Percentiles rank a stretch among this genome's conserved stretches.
These are phyloP conservation scores for Botrytis pseudocinerea DNA, from an alignment of 2,329 filamentous ascomycete species.

Conservation along the genomic window DNA sequence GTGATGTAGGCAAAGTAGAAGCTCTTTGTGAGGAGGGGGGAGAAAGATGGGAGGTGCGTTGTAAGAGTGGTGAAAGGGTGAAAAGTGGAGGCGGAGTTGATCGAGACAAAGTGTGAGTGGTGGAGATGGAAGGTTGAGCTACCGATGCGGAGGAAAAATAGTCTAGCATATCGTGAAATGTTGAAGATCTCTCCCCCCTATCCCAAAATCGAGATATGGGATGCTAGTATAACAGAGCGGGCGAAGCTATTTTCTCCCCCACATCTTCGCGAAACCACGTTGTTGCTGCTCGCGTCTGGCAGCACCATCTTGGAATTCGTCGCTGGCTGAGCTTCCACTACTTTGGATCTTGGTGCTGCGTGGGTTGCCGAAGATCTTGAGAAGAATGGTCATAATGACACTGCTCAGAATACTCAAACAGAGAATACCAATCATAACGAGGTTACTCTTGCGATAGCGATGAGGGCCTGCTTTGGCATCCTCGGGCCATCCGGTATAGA, in stretches of 20 bases:
- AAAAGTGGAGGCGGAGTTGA: not conserved
- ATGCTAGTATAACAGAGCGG: not conserved
- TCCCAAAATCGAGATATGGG: not conserved
- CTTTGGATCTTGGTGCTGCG: slow-evolving; percentile 50
- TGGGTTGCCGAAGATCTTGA: slow-evolving; percentile 59
- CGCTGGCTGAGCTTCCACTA: slow-evolving; percentile 42
- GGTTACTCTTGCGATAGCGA: slow-evolving; percentile 79
- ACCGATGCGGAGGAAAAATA: slow-evolving; percentile 1
- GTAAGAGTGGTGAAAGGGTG: not conserved
- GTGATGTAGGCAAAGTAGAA: not conserved
- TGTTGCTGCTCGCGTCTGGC: slow-evolving; percentile 58
- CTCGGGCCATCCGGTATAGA: slow-evolving; percentile 83
- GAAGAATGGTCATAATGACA: slow-evolving; percentile 64
- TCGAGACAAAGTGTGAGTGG: not conserved
- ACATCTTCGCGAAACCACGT: slow-evolving; percentile 54
- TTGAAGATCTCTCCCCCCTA: slow-evolving; percentile 32
- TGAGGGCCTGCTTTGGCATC: slow-evolving; percentile 68
- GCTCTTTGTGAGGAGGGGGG: not conserved
- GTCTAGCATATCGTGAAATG: slow-evolving; percentile 25
- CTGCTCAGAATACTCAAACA: slow-evolving; percentile 74
- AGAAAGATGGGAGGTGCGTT: too few species aligned
- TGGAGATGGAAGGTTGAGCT: slow-evolving; percentile 31
- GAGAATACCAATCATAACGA: slow-evolving; percentile 85
- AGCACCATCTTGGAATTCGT: slow-evolving; percentile 58
- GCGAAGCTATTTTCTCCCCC: slow-evolving; percentile 34